phyloP scores from a whole-genome alignment of 1,284 basidiomycete genomes.

The Puccinia coronata region DNA sequence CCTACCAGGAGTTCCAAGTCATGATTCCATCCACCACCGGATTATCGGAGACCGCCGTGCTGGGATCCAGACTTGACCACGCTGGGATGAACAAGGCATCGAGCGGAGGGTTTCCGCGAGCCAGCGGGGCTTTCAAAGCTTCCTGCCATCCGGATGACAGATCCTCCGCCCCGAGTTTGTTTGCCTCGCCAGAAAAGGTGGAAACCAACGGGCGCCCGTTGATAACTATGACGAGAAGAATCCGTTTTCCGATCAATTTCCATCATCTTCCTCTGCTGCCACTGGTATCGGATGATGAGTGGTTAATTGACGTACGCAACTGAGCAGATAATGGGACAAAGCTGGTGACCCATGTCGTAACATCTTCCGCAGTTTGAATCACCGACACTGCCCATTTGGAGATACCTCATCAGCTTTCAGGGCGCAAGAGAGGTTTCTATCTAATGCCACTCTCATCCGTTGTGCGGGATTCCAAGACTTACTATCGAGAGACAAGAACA shows the following conservation, averaged over 20 bases:
- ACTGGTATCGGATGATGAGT: not conserved
- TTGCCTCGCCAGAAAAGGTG: conserved; percentile 44
- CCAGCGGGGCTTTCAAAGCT: conserved; percentile 28
- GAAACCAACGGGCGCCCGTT: conserved; percentile 39
- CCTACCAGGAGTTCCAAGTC: conserved; percentile 47
- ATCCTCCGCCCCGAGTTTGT: conserved; percentile 30
- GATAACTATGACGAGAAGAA: conserved; percentile 15
- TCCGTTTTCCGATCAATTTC: not conserved
- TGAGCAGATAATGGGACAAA: conserved; percentile 31
- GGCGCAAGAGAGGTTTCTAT: not conserved
- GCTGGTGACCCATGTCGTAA: conserved; percentile 43
- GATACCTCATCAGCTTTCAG: not conserved
- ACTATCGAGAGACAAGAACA: conserved; percentile 48
- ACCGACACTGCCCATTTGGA: conserved; percentile 33
- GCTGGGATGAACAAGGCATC: conserved; percentile 44
- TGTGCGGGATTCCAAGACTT: not conserved
- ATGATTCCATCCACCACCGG: conserved; percentile 49
- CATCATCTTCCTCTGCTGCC: not conserved
- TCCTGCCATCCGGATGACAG: conserved; percentile 40
- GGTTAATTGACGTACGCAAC: conserved; percentile 26
- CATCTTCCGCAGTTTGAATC: conserved; percentile 26
- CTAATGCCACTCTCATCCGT: not conserved
- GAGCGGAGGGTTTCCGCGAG: conserved; percentile 9
- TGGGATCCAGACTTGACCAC: conserved; percentile 27
- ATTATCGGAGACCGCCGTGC: conserved; percentile 29